These are phyloP conservation scores for Eimeria tenella DNA, from an alignment of 169 alveolate genomes.

Conservation along the genomic window DNA sequence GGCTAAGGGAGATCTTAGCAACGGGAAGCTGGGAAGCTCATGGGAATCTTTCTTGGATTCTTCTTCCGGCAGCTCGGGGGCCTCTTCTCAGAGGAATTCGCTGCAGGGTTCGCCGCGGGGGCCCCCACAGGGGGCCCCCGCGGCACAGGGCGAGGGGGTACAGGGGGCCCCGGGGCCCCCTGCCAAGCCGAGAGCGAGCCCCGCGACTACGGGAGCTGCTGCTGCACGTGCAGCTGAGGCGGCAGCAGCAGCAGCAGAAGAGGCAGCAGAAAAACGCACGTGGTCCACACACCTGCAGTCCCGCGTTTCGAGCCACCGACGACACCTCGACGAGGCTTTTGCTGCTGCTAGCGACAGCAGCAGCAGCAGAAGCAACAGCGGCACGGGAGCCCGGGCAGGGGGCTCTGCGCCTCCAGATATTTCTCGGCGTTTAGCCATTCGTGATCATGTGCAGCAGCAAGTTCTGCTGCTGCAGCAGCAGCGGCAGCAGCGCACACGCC, in stretches of 20 bases:
- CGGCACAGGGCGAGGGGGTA: not conserved
- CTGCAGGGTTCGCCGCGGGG: not conserved
- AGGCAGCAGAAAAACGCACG: not conserved
- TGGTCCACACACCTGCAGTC: not conserved
- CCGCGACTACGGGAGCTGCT: not conserved
- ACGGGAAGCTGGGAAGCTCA: slow-evolving; percentile 7
- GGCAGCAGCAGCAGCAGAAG: not conserved
- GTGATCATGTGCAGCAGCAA: slow-evolving; percentile 12
- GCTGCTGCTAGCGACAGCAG: slow-evolving; percentile 14
- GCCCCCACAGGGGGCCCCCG: not conserved
- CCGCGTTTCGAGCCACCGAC: not conserved
- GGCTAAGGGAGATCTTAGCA: not conserved
- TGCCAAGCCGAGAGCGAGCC: not conserved
- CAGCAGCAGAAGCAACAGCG: slow-evolving; percentile 40
- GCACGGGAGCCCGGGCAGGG: slow-evolving; percentile 5
- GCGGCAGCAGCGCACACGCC: not conserved
- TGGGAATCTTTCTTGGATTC: not conserved
- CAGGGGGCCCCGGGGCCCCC: too few species aligned
- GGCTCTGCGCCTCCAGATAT: slow-evolving; percentile 39
- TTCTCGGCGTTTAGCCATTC: not conserved
- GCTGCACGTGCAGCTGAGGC: not conserved
- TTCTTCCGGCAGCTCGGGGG: slow-evolving; percentile 30
- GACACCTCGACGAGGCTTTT: not conserved
- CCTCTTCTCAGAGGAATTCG: slow-evolving; percentile 18
- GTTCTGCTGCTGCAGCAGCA: slow-evolving; percentile 22